Percentiles rank a stretch among this genome's conserved stretches.
Evolutionary conservation across 2,329 filamentous ascomycete genomes (phyloP).

Genomic region (Chrysoporthe austroafricana): DNA sequence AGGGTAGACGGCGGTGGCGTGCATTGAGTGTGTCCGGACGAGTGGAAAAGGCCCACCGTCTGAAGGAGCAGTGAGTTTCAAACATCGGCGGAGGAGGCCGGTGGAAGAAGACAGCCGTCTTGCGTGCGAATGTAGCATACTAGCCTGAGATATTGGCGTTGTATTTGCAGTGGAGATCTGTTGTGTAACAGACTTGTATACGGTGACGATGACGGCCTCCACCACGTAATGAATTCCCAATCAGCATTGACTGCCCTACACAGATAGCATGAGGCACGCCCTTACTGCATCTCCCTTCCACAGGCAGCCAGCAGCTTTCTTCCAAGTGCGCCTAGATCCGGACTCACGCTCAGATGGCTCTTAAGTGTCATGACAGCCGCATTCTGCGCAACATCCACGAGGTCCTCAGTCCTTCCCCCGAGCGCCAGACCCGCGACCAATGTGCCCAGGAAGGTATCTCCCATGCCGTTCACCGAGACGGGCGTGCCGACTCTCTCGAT

Average conservation of each 20-base stretch:
- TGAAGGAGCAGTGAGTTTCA: too few relatives aligned
- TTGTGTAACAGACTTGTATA: neutral
- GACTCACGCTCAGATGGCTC: slow-evolving; percentile 73
- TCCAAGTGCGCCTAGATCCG: slow-evolving; percentile 53
- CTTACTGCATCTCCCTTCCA: slow-evolving; percentile 39
- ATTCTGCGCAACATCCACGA: slow-evolving; percentile 80
- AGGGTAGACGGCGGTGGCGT: neutral
- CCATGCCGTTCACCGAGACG: slow-evolving; percentile 90
- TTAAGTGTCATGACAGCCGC: slow-evolving; percentile 80
- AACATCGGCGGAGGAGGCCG: too few relatives aligned
- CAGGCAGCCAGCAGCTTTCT: slow-evolving; percentile 41
- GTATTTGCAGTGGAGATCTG: too few relatives aligned
- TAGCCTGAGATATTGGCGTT: too few relatives aligned
- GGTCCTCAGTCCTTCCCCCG: slow-evolving; percentile 57
- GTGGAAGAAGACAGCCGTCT: too few relatives aligned
- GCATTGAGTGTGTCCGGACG: neutral
- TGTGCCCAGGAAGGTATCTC: slow-evolving; percentile 89
- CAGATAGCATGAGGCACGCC: neutral
- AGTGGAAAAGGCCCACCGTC: too few relatives aligned
- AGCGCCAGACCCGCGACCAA: slow-evolving; percentile 77
- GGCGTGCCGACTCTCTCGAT: slow-evolving; percentile 70
- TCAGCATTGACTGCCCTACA: neutral
- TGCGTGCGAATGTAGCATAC: too few relatives aligned
- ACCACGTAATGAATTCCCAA: neutral
- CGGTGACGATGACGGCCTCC: neutral